These are phyloP conservation scores for Monosporascus sp. DNA, from an alignment of 2,329 filamentous ascomycete genomes.

Conservation along the genomic window DNA sequence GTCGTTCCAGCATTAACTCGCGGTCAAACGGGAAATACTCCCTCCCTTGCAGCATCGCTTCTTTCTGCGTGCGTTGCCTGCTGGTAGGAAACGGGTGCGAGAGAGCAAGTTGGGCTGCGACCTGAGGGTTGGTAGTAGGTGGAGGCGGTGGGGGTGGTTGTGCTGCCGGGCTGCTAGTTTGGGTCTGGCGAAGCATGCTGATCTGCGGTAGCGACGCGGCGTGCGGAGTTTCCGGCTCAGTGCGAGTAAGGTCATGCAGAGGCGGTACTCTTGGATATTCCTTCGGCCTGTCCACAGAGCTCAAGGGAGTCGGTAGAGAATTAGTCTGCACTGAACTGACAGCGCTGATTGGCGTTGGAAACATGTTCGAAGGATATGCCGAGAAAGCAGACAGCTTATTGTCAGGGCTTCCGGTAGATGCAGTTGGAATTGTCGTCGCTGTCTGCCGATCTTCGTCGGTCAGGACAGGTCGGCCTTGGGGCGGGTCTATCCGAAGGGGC, in stretches of 20 bases:
- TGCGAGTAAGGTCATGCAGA: conserved; percentile 52
- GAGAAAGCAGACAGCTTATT: conserved; percentile 57
- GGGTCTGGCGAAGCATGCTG: conserved; percentile 46
- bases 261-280: conserved; percentile 56
- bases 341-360: conserved; percentile 59
- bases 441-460: conserved; percentile 55
- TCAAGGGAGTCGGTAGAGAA: conserved; percentile 23
- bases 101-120: conserved; percentile 54
- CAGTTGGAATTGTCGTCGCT: conserved; percentile 54
- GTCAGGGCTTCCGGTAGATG: conserved; percentile 53
- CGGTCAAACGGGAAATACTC: conserved; percentile 76
- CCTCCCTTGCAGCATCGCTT: conserved; percentile 80
- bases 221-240: conserved; percentile 49
- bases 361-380: conserved; percentile 46
- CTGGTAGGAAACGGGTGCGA: conserved; percentile 44
- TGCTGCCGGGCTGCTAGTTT: conserved; percentile 42
- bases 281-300: conserved; percentile 37
- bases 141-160: conserved; percentile 26
- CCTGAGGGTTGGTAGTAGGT: conserved; percentile 41
- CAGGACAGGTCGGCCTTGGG: conserved; percentile 49
- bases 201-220: conserved; percentile 52
- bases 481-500: conserved; percentile 56
- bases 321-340: conserved; percentile 25
- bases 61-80: conserved; percentile 62
- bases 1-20: conserved; percentile 76